Conservation (phyloP, 257 asterid genomes). For the Solanum ossicruentum region DNA sequence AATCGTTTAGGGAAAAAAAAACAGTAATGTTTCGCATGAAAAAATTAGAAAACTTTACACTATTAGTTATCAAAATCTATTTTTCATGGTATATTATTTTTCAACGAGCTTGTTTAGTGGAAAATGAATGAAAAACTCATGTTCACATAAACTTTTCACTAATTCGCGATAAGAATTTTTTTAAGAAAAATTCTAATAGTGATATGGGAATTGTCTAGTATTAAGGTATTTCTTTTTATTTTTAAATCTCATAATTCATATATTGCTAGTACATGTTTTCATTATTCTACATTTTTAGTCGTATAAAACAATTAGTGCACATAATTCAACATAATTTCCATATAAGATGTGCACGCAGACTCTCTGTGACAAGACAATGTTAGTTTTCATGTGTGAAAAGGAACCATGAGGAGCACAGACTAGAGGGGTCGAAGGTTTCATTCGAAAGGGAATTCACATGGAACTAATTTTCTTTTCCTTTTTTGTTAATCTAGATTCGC, state of each 20-base stretch:
- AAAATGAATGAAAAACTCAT: no score
- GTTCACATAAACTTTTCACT: no score
- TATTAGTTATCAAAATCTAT: no score
- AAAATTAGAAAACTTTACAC: no score
- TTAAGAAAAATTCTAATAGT: no score
- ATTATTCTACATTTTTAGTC: background rate
- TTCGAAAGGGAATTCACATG: conserved; percentile 2
- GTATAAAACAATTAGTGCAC: background rate
- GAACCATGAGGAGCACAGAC: background rate
- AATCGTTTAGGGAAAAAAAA: background rate
- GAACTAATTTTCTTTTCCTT: background rate
- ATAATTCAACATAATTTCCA: background rate
- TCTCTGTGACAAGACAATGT: background rate
- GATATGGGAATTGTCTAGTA: background rate
- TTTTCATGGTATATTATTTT: background rate
- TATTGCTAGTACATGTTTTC: background rate
- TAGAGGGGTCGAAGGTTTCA: background rate
- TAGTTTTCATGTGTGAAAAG: background rate
- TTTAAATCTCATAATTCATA: background rate
- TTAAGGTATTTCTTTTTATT: background rate
- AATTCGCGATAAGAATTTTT: no score
- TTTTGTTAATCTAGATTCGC: background rate
- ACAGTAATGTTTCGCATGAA: background rate
- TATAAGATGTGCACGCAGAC: background rate
- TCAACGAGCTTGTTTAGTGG: background rate